Evolutionary conservation across 495 filamentous ascomycete species (phyloP), one percentile per base, ranked within the genome.

Genomic region (Aspergillus homomorphus): DNA sequence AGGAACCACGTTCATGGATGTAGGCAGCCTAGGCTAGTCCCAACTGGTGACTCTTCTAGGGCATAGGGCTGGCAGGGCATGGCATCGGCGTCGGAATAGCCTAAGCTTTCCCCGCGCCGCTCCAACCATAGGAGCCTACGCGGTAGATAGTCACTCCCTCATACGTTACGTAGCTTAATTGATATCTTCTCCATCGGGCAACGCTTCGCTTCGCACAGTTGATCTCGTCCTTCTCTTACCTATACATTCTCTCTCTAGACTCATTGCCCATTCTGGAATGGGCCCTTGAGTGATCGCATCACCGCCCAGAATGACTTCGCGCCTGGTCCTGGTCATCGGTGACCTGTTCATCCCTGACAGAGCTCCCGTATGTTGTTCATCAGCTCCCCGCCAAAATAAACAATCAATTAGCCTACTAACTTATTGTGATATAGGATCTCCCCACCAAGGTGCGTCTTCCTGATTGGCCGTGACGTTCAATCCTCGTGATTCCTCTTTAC

Each of bases 311-410:
- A 92, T 92, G 89, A 83, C 89, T 65, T 89, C 89, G 64, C 82
- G 89, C 70, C 77, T 93, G 53, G 89, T 96, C 67, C 84, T 98
- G 69, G 90, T 91, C 65, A 91, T 97, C 61, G 93, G 93, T 71
- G 94, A 98, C 79, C 84, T 98, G 54, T 96, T 97, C 82, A 97
- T 98, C 73, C 93, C 93, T 62, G 93, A 98, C 77, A 81, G 93
- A 73, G 93, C 94, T 69, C 78, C 88, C n/a, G 88, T 90, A 77
- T 60, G 82, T 73, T 22, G 5, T 5, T 10, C 49, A 22, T 52
- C 15, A 21, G 48, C n/a, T 16, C 24, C 26, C 43, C 16, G 26
- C 28, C 14, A n/a, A 3, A n/a, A 19, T 42, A 49, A 22, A 38
- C 12, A 38, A 15, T 51, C 19, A 23, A 51, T 23, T 28, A 18